Evolutionary conservation across 192 early-diverging fungal species (phyloP), one percentile per base, ranked within the genome.

Genomic region (Endogone sp.): DNA sequence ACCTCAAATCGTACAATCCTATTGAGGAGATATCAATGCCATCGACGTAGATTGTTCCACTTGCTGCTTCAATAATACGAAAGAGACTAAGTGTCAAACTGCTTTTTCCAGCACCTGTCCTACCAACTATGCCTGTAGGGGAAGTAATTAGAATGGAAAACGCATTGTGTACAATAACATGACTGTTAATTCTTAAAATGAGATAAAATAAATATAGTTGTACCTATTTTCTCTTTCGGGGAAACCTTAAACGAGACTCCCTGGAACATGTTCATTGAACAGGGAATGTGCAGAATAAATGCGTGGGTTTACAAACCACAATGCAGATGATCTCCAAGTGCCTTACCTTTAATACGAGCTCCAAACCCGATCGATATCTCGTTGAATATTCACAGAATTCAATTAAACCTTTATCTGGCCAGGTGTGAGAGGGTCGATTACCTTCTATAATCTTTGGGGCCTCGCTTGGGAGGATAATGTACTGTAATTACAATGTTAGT

Each of bases 311-410:
- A n/a, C n/a, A n/a, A n/a, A n/a, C n/a, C n/a, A n/a, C n/a, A n/a
- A n/a, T n/a, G n/a, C n/a, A n/a, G n/a, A n/a, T n/a, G n/a, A 8
- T 13, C 13, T 44, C 13, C 13, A 44, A 44, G 37, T 44, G 37
- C 37, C 37, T 8, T 13, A 44, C 37, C 37, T 85, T 86, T n/a
- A 98, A 81, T 3, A 93, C 93, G 25, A 93, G 74, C 68, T 93
- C 91, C 57, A 98, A 78, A 0, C 83, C 93, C 4, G 86, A 72
- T 10, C 94, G 86, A 76, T 98, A 96, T 29, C 94, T 86, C 2
- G 92, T 89, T 10, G 89, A 86, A 71, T 93, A 95, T 60, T 89
- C 74, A 29, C 81, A 78, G 78, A 93, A 95, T 70, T 87, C 85
- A 63, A 98, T 85, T 25, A 69, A 62, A 37, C 94, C 96, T 3